Percentiles rank a stretch among this genome's conserved stretches.
These are phyloP conservation scores for Terfezia claveryi DNA, from an alignment of 495 filamentous ascomycete genomes.

Conservation along the genomic window DNA sequence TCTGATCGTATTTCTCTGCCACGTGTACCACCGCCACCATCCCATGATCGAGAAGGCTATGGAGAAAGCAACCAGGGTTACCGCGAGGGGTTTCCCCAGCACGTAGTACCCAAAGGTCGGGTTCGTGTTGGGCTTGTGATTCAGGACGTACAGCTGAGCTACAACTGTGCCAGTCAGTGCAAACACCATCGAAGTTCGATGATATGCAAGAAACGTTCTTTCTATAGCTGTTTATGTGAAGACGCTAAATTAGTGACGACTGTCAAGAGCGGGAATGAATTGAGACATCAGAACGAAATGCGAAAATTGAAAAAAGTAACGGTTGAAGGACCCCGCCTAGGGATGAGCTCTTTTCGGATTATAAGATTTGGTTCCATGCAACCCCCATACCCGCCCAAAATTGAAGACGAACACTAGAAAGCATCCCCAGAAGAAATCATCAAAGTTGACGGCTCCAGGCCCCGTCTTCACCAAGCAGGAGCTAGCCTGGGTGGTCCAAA, in stretches of 20 bases:
- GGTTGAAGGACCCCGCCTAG: neutral
- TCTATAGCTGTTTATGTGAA: slow-evolving; percentile 37
- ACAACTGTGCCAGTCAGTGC: slow-evolving; percentile 43
- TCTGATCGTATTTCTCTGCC: slow-evolving; percentile 41
- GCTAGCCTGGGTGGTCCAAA: too few relatives aligned
- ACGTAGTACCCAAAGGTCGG: slow-evolving; percentile 34
- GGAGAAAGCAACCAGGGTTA: slow-evolving; percentile 34
- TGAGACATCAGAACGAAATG: neutral
- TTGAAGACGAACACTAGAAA: too few relatives aligned
- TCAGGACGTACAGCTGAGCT: slow-evolving; percentile 49
- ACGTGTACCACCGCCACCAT: slow-evolving; percentile 42
- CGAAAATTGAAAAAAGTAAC: neutral
- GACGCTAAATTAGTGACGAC: neutral
- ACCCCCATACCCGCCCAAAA: too few relatives aligned
- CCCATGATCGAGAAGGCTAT: slow-evolving; percentile 36
- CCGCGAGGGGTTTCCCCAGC: slow-evolving; percentile 43
- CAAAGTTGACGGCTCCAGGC: neutral
- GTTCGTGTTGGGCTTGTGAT: slow-evolving; percentile 25
- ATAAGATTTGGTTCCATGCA: too few relatives aligned
- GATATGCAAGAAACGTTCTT: slow-evolving; percentile 56
- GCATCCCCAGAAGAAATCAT: slow-evolving; percentile 16
- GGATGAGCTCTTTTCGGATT: slow-evolving; percentile 1
- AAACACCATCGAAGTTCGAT: slow-evolving; percentile 47
- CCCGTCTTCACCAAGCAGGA: too few relatives aligned
- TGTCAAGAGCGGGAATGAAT: neutral